phyloP scores from a whole-genome alignment of 768 basidiomycete genomes.

The Russula earlei region DNA sequence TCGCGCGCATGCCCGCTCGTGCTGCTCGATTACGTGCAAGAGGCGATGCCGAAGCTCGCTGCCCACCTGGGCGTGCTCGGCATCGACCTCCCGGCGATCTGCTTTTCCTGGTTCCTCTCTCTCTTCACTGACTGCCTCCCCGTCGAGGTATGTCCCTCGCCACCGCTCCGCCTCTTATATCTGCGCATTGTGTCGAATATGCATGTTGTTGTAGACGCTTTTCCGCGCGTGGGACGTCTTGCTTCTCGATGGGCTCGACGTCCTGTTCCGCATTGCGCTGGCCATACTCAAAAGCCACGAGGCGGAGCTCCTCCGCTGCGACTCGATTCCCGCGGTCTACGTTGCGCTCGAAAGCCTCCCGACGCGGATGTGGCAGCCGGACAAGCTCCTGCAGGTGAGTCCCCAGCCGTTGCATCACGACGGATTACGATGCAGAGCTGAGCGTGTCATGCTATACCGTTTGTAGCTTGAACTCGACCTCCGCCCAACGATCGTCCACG shows the following conservation, averaged over 20 bases:
- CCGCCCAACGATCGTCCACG: slow-evolving; percentile 38
- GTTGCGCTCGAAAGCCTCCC: slow-evolving; percentile 84
- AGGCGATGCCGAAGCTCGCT: slow-evolving; percentile 64
- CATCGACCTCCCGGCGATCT: slow-evolving; percentile 87
- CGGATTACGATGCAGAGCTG: background rate
- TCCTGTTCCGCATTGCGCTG: slow-evolving; percentile 83
- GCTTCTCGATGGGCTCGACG: slow-evolving; percentile 85
- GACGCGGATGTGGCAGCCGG: slow-evolving; percentile 88
- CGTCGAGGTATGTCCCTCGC: slow-evolving; percentile 64
- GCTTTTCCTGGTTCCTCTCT: slow-evolving; percentile 97
- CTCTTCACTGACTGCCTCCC: slow-evolving; percentile 94
- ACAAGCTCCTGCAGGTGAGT: slow-evolving; percentile 78
- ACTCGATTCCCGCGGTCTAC: slow-evolving; percentile 83
- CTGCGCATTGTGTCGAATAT: background rate
- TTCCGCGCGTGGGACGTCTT: slow-evolving; percentile 97
- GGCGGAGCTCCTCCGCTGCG: slow-evolving; percentile 70
- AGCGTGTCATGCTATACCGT: too few relatives aligned
- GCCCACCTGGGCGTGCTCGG: slow-evolving; percentile 69
- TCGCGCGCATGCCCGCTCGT: slow-evolving; percentile 93
- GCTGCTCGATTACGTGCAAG: slow-evolving; percentile 77
- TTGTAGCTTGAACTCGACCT: slow-evolving; percentile 49
- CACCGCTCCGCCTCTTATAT: background rate
- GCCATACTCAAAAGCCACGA: slow-evolving; percentile 81
- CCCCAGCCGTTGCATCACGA: background rate
- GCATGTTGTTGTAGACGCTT: slow-evolving; percentile 49